Evolutionary conservation across 2,329 filamentous ascomycete genomes (phyloP).

Genomic region (Fusarium palustre): DNA sequence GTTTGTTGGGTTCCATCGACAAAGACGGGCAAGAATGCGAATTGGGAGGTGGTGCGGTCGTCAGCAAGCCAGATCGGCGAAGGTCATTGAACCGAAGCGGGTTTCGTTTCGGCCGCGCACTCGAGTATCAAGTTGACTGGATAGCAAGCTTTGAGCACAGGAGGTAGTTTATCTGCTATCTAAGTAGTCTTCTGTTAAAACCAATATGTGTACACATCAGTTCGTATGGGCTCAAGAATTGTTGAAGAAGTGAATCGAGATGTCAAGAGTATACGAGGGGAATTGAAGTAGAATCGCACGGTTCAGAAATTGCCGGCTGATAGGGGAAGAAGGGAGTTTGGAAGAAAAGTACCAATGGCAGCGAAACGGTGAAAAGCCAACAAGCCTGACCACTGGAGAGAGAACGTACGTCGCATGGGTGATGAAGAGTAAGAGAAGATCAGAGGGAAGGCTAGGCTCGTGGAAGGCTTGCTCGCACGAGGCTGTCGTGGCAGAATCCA

Average conservation of each 20-base stretch:
- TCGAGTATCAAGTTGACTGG: conserved; percentile 14
- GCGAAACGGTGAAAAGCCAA: conserved; percentile 15
- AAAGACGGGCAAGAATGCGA: conserved; percentile 20
- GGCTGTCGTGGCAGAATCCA: conserved; percentile 43
- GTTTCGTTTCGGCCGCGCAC: conserved; percentile 11
- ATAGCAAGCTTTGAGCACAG: background rate
- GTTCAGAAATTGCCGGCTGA: conserved; percentile 13
- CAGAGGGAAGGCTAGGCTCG: conserved; percentile 47
- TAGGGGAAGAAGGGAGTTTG: conserved; percentile 20
- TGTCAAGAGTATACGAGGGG: conserved; percentile 26
- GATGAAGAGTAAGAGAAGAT: conserved; percentile 22
- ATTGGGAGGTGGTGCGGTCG: conserved; percentile 37
- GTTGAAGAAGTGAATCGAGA: conserved; percentile 25
- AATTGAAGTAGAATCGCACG: conserved; percentile 30
- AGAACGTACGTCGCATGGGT: conserved; percentile 13
- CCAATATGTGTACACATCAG: conserved; percentile 8
- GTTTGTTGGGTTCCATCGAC: conserved; percentile 59
- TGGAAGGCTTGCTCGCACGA: conserved; percentile 46
- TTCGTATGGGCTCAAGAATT: conserved; percentile 21
- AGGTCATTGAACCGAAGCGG: conserved; percentile 43
- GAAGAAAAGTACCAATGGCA: conserved; percentile 21
- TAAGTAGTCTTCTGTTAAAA: conserved; percentile 17
- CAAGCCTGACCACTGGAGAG: conserved; percentile 21
- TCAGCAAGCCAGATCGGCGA: conserved; percentile 31
- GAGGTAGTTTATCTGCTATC: conserved; percentile 10